A percentile compares a stretch with the other conserved stretches of the same genome.
Conservation (phyloP, 2,329 filamentous ascomycete genomes). For the Cordyceps javanica region DNA sequence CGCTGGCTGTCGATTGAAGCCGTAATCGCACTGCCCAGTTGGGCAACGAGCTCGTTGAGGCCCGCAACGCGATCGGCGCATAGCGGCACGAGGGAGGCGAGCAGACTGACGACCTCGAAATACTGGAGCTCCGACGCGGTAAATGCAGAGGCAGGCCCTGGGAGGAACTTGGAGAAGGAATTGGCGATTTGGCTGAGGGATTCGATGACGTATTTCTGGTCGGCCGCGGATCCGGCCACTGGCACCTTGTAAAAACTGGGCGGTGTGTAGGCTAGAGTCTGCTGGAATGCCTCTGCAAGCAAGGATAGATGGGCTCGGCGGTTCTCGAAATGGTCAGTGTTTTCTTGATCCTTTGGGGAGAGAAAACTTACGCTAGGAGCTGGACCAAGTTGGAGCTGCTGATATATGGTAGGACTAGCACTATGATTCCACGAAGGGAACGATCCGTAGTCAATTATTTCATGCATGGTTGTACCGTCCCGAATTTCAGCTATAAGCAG, state of each 20-base stretch:
- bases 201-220: slow-evolving; percentile 40
- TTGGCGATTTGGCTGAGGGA: slow-evolving; percentile 36
- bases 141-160: slow-evolving; percentile 24
- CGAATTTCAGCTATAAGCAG: slow-evolving; percentile 32
- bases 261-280: slow-evolving; percentile 41
- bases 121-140: slow-evolving; percentile 38
- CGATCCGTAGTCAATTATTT: slow-evolving; percentile 46
- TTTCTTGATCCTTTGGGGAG: not conserved
- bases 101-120: slow-evolving; percentile 37
- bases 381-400: slow-evolving; percentile 45
- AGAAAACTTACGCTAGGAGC: slow-evolving; percentile 40
- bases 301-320: slow-evolving; percentile 43
- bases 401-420: slow-evolving; percentile 32
- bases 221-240: slow-evolving; percentile 29
- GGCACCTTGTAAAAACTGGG: slow-evolving; percentile 45
- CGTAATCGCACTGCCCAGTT: slow-evolving; percentile 22
- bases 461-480: slow-evolving; percentile 33
- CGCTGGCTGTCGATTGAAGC: slow-evolving; percentile 23
- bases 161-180: slow-evolving; percentile 35
- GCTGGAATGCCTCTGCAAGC: slow-evolving; percentile 45
- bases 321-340: slow-evolving; percentile 31
- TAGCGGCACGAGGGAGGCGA: slow-evolving; percentile 31
- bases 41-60: slow-evolving; percentile 20
- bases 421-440: slow-evolving; percentile 42
- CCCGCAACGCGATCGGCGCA: slow-evolving; percentile 19